Evolutionary conservation across 2,329 filamentous ascomycete genomes (phyloP).

Genomic region (Ophiocordyceps unilateralis): DNA sequence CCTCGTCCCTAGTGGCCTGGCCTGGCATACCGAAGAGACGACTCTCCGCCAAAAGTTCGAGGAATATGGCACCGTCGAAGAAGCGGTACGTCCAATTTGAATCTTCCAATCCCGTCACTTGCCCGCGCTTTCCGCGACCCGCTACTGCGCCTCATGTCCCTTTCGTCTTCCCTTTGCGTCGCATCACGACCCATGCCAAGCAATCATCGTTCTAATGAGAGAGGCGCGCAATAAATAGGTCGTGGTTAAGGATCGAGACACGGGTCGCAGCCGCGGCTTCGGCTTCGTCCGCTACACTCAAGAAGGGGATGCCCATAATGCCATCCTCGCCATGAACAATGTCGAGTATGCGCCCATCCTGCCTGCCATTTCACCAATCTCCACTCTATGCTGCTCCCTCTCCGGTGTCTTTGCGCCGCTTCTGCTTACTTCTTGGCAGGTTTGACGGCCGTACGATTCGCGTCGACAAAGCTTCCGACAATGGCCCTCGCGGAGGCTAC

Average conservation of each 20-base stretch:
- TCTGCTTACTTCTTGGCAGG: conserved; percentile 23
- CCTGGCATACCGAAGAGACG: conserved; percentile 91
- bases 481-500: conserved; percentile 33
- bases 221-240: conserved; percentile 37
- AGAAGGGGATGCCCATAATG: conserved; percentile 58
- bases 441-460: conserved; percentile 91
- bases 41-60: conserved; percentile 83
- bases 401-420: neutral
- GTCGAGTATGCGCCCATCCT: conserved; percentile 50
- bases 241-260: conserved; percentile 95
- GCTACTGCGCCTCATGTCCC: neutral
- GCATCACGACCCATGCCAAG: neutral
- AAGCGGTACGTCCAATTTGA: conserved; percentile 62
- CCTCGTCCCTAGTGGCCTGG: conserved; percentile 54
- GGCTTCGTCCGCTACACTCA: conserved; percentile 83
- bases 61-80: conserved; percentile 77
- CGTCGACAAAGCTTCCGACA: conserved; percentile 88
- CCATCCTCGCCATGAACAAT: conserved; percentile 70
- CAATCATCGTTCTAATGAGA: conserved; percentile 6
- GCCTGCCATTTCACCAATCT: too few species aligned
- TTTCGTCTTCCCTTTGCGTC: neutral
- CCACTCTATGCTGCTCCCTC: conserved; percentile 2
- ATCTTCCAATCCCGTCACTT: too few species aligned
- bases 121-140: neutral
- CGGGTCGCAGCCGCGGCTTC: conserved; percentile 89